A percentile compares a stretch with the other conserved stretches of the same genome.
phyloP scores from a whole-genome alignment of 2,329 filamentous ascomycete genomes.

The Talaromyces sp. region DNA sequence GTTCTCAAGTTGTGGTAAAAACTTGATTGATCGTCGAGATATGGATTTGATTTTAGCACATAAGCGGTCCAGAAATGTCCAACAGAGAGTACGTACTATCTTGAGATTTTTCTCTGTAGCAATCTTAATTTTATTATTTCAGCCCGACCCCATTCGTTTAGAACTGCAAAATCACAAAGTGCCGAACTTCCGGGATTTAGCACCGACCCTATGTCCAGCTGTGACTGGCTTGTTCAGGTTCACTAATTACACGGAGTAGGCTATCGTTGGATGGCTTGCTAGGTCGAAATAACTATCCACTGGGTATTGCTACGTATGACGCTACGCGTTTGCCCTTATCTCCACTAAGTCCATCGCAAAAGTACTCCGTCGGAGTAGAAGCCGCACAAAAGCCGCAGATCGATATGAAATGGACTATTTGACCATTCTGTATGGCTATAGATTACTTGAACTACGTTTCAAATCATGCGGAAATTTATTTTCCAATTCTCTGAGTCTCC shows the following conservation, averaged over 20 bases:
- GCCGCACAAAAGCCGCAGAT: not conserved
- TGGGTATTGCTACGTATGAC: not conserved
- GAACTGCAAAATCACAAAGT: not conserved
- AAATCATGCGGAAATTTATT: not conserved
- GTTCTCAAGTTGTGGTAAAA: not conserved
- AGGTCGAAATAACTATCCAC: not conserved
- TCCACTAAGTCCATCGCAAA: not conserved
- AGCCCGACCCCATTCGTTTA: not conserved
- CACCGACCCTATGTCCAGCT: not conserved
- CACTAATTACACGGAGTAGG: not conserved
- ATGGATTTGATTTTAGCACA: not conserved
- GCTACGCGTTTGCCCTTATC: not conserved
- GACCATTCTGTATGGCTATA: not conserved
- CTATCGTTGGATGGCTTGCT: not conserved
- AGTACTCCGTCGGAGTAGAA: not conserved
- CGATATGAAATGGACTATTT: not conserved
- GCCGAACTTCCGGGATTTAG: not conserved
- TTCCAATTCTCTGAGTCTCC: not conserved
- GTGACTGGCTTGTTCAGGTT: not conserved
- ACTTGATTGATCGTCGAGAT: not conserved
- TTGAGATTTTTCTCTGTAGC: not conserved
- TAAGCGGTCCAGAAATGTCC: not conserved
- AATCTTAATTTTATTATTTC: not conserved
- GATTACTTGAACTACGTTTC: too few species aligned
- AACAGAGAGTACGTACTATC: not conserved